Conservation (phyloP, 1,284 basidiomycete species). For the Cerrena zonata region DNA sequence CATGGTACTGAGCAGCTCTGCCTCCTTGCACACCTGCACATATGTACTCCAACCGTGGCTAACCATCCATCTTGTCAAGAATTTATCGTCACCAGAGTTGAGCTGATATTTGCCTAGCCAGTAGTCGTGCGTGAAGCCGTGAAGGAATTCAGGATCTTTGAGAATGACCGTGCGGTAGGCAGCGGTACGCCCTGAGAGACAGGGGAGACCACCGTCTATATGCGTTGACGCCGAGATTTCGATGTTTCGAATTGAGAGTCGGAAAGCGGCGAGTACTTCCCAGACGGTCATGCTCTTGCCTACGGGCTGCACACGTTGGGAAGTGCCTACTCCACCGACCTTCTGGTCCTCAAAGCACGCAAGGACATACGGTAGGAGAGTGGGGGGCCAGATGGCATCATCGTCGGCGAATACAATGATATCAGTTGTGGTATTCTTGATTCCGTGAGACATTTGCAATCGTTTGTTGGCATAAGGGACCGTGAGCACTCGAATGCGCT, state of each 20-base stretch:
- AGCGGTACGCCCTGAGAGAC: conserved; percentile 85
- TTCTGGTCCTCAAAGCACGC: conserved; percentile 92
- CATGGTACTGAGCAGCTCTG: conserved; percentile 87
- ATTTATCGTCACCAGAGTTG: conserved; percentile 91
- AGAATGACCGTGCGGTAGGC: conserved; percentile 89
- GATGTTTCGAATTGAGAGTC: conserved; percentile 86
- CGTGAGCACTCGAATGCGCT: conserved; percentile 78
- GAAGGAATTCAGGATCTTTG: conserved; percentile 86
- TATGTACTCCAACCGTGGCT: conserved; percentile 90
- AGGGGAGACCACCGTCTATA: conserved; percentile 87
- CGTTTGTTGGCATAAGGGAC: conserved; percentile 91
- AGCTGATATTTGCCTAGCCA: conserved; percentile 90
- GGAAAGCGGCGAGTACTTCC: conserved; percentile 89
- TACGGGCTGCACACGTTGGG: conserved; percentile 79
- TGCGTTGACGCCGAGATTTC: conserved; percentile 85
- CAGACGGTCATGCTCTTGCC: conserved; percentile 81
- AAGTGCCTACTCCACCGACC: conserved; percentile 85
- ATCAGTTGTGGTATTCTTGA: conserved; percentile 82
- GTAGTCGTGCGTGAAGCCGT: conserved; percentile 89
- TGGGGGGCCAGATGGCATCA: conserved; percentile 91
- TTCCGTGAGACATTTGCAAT: conserved; percentile 87
- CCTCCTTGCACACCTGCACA: conserved; percentile 86
- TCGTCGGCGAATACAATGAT: conserved; percentile 95
- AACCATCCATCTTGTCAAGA: conserved; percentile 94
- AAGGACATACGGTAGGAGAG: conserved; percentile 76